Percentiles rank a stretch among this genome's conserved stretches.
These are phyloP conservation scores for Begonia masoniana DNA, from an alignment of 306 rosid genomes.

Conservation along the genomic window DNA sequence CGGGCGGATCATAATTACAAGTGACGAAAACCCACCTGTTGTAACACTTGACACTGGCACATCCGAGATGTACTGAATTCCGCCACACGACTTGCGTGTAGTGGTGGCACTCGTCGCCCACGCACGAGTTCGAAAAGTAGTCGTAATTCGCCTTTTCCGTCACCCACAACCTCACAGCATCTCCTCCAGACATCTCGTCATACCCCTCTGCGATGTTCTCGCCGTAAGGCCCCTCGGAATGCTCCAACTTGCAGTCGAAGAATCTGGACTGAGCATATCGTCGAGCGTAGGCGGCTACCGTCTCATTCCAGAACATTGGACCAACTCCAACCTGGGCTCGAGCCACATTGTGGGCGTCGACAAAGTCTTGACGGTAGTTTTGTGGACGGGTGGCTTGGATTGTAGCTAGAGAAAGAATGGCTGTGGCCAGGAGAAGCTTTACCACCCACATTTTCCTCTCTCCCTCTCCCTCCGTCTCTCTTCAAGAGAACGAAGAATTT, in stretches of 20 bases:
- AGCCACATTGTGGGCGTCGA: slow-evolving; percentile 42
- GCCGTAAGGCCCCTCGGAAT: slow-evolving; percentile 50
- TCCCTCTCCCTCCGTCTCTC: too few relatives aligned
- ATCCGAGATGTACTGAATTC: slow-evolving; percentile 29
- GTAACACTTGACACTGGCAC: slow-evolving; percentile 36
- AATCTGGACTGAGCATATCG: slow-evolving; percentile 27
- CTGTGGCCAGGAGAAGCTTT: background rate
- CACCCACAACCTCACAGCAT: slow-evolving; percentile 48
- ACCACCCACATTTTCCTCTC: background rate
- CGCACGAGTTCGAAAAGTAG: slow-evolving; percentile 26
- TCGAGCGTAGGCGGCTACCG: slow-evolving; percentile 37
- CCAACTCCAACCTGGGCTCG: slow-evolving; percentile 40
- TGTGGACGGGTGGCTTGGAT: slow-evolving; percentile 8
- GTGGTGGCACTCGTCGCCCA: slow-evolving; percentile 44
- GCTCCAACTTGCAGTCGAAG: slow-evolving; percentile 32
- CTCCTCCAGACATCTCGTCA: slow-evolving; percentile 14
- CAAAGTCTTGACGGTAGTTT: slow-evolving; percentile 23
- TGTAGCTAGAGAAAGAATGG: background rate
- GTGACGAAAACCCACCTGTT: slow-evolving; percentile 36
- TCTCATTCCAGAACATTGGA: slow-evolving; percentile 39
- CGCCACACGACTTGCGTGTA: slow-evolving; percentile 60
- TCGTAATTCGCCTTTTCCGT: slow-evolving; percentile 38
- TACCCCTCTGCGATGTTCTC: slow-evolving; percentile 48
- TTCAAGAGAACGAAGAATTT: too few relatives aligned
- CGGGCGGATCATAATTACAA: slow-evolving; percentile 55